phyloP scores from a whole-genome alignment of 345 rosid genomes.

The Carallia brachiata region DNA sequence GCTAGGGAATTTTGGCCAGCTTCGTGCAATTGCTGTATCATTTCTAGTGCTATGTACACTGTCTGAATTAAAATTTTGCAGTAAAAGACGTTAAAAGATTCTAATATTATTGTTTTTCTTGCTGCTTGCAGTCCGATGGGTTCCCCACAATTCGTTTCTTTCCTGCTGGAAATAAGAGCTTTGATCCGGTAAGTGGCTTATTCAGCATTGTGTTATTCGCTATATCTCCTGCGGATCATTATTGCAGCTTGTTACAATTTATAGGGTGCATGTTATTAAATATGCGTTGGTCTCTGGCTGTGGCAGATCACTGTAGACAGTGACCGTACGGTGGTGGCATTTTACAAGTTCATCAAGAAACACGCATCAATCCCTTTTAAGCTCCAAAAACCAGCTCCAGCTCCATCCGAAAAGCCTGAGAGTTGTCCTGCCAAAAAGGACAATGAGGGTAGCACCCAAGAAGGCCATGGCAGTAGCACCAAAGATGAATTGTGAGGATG shows the following conservation, averaged over 20 bases:
- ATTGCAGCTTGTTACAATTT: neutral
- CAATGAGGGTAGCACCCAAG: slow-evolving; percentile 20
- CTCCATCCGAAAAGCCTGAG: slow-evolving; percentile 40
- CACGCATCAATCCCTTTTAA: slow-evolving; percentile 89
- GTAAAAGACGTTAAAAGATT: neutral
- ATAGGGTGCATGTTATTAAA: neutral
- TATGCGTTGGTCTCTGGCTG: neutral
- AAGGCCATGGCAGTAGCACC: slow-evolving; percentile 23
- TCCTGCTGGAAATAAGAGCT: slow-evolving; percentile 97
- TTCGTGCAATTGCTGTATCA: neutral
- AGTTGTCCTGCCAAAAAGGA: slow-evolving; percentile 18
- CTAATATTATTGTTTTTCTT: neutral
- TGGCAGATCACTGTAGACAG: slow-evolving; percentile 76
- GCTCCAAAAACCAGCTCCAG: slow-evolving; percentile 68
- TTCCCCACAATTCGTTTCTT: slow-evolving; percentile 92
- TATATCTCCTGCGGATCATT: neutral
- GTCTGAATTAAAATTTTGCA: neutral
- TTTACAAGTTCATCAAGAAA: slow-evolving; percentile 84
- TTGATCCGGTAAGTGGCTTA: slow-evolving; percentile 69
- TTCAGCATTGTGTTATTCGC: neutral
- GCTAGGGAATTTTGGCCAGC: neutral
- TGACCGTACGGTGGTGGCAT: slow-evolving; percentile 91
- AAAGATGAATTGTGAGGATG: slow-evolving; percentile 66
- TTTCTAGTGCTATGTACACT: neutral
- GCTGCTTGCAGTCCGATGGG: slow-evolving; percentile 69